These are phyloP conservation scores for Cichorium intybus DNA, from an alignment of 140 eudicot species.

Conservation along the genomic window DNA sequence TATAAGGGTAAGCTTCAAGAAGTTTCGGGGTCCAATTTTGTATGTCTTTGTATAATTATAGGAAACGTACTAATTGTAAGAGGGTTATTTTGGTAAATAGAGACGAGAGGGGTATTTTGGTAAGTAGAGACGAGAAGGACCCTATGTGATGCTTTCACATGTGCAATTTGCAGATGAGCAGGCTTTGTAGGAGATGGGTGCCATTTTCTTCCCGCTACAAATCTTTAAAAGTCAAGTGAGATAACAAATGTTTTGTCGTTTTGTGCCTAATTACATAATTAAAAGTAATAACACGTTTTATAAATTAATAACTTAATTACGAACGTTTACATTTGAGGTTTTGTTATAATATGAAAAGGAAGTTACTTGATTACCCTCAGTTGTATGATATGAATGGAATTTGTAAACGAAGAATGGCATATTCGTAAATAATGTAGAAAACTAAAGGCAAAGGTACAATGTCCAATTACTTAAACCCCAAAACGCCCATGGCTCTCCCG, in stretches of 20 bases:
- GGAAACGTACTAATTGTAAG: neutral
- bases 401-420: conserved; percentile 30
- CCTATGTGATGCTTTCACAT: conserved; percentile 38
- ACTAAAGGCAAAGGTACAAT: conserved; percentile 21
- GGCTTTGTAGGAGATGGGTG: conserved; percentile 49
- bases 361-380: neutral
- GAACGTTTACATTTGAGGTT: neutral
- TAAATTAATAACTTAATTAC: neutral
- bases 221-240: conserved; percentile 38
- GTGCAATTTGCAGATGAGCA: conserved; percentile 55
- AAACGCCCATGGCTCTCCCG: conserved; percentile 19
- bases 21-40: neutral
- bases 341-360: neutral
- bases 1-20: neutral
- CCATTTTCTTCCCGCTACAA: conserved; percentile 53
- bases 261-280: conserved; percentile 13
- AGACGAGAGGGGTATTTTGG: conserved; percentile 43
- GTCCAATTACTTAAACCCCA: conserved; percentile 49
- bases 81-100: conserved; percentile 42
- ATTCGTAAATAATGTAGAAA: conserved; percentile 18
- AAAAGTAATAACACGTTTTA: neutral
- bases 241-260: conserved; percentile 43
- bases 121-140: conserved; percentile 24
- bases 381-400: too few species aligned
- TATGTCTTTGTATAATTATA: neutral